phyloP scores from a whole-genome alignment of 2,329 filamentous ascomycete species.

The Ophiocordyceps camponoti-rufipedis region DNA sequence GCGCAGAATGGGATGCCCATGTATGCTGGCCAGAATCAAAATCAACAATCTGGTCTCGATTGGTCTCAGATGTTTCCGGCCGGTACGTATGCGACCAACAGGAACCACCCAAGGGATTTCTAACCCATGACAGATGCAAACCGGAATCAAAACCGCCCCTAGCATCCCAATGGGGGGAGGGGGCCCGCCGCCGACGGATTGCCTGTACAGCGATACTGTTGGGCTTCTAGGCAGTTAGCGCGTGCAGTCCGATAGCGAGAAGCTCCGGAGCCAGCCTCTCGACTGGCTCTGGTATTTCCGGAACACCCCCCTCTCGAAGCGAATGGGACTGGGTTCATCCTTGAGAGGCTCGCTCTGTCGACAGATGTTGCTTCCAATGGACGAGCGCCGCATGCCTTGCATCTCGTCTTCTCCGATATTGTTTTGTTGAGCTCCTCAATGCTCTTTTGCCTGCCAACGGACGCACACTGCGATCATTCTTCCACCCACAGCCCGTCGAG shows the following conservation, averaged over 20 bases:
- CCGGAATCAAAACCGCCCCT: conserved; percentile 50
- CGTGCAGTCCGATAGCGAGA: conserved; percentile 23
- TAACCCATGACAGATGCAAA: conserved; percentile 52
- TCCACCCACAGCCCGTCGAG: too few relatives aligned
- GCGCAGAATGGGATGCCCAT: conserved; percentile 41
- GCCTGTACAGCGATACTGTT: conserved; percentile 22
- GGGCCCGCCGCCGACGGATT: conserved; percentile 18
- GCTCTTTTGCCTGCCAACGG: too few relatives aligned
- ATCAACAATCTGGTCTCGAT: conserved; percentile 47
- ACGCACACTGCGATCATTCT: too few relatives aligned
- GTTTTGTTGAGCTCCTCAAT: too few relatives aligned
- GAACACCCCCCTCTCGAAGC: background rate
- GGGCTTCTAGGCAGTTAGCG: conserved; percentile 27
- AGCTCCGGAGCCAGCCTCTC: background rate
- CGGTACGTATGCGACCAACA: conserved; percentile 32
- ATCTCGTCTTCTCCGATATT: too few relatives aligned
- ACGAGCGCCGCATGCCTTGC: too few relatives aligned
- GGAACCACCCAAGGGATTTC: conserved; percentile 11
- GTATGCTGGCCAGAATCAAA: conserved; percentile 40
- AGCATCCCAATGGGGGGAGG: conserved; percentile 26
- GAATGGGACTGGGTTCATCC: background rate
- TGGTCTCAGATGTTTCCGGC: conserved; percentile 66
- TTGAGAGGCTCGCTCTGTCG: too few relatives aligned
- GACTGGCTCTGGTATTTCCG: background rate
- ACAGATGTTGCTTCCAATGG: too few relatives aligned